A percentile compares a stretch with the other conserved stretches of the same genome.
phyloP scores from a whole-genome alignment of 148 eudicot species.

The Linanthus parryae region DNA sequence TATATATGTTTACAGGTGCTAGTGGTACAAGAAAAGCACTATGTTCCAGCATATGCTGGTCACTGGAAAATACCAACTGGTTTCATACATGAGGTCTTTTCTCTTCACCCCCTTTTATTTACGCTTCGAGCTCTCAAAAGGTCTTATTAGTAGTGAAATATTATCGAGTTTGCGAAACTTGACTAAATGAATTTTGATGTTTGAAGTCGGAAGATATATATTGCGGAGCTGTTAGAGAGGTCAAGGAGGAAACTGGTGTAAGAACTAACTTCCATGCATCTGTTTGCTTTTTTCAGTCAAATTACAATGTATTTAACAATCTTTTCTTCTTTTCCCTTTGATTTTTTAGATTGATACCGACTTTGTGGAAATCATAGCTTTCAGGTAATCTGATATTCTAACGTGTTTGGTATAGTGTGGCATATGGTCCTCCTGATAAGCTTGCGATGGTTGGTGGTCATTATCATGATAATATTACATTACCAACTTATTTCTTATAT shows the following conservation, averaged over 20 bases:
- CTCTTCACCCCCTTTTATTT: too few species aligned
- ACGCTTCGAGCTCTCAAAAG: too few species aligned
- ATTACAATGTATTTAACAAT: not conserved
- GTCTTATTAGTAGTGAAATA: not conserved
- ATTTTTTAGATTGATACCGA: constrained; percentile 71
- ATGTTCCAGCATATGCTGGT: constrained; percentile 42
- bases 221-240: constrained; percentile 85
- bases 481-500: not conserved
- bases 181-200: not conserved
- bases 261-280: constrained; percentile 5
- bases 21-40: constrained; percentile 85
- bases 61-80: constrained; percentile 95
- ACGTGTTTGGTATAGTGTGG: too few species aligned
- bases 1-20: too few species aligned
- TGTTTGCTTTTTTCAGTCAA: not conserved
- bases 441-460: too few species aligned
- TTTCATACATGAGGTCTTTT: constrained; percentile 61
- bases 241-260: constrained; percentile 94
- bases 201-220: constrained; percentile 77
- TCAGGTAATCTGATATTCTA: too few species aligned
- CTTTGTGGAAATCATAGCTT: constrained; percentile 78
- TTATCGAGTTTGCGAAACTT: constrained; percentile 1
- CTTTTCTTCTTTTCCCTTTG: constrained; percentile 1
- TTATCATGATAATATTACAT: too few species aligned
- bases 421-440: too few species aligned